These are phyloP conservation scores for Pisolithus marmoratus DNA, from an alignment of 768 basidiomycete genomes.

Conservation along the genomic window DNA sequence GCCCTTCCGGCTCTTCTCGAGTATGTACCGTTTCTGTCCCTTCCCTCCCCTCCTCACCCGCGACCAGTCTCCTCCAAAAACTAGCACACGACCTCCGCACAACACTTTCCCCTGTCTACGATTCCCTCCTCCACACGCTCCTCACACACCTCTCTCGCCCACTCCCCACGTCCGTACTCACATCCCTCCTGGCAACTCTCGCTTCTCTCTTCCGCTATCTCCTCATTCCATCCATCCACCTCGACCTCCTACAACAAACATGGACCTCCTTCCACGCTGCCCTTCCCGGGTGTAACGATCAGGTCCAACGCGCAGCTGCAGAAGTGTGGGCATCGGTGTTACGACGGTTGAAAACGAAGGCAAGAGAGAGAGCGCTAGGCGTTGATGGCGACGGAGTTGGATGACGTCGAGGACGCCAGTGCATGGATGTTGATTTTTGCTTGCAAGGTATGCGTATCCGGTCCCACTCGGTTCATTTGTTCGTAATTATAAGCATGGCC, in stretches of 20 bases:
- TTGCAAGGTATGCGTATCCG: constrained; percentile 52
- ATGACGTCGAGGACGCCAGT: constrained; percentile 52
- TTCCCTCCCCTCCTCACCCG: constrained; percentile 8
- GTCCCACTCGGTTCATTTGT: constrained; percentile 1
- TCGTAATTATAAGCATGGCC: not conserved
- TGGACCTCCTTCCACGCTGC: constrained; percentile 50
- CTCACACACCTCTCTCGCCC: constrained; percentile 51
- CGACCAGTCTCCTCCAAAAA: constrained; percentile 66
- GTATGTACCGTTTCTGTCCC: constrained; percentile 36
- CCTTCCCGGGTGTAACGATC: constrained; percentile 56
- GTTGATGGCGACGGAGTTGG: constrained; percentile 47
- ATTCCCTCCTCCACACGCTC: constrained; percentile 47
- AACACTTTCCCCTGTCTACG: constrained; percentile 61
- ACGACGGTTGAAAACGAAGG: constrained; percentile 60
- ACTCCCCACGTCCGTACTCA: constrained; percentile 56
- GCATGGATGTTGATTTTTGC: constrained; percentile 75
- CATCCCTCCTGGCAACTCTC: constrained; percentile 61
- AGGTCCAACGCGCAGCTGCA: constrained; percentile 71
- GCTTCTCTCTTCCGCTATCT: constrained; percentile 68
- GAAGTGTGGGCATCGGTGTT: constrained; percentile 85
- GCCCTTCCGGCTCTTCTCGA: constrained; percentile 69
- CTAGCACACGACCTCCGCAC: constrained; percentile 76
- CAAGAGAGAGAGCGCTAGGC: constrained; percentile 51
- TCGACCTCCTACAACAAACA: constrained; percentile 50
- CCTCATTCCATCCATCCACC: constrained; percentile 54